phyloP scores from a whole-genome alignment of 805 yeast genomes.

The Pichia thaimueangensis region DNA sequence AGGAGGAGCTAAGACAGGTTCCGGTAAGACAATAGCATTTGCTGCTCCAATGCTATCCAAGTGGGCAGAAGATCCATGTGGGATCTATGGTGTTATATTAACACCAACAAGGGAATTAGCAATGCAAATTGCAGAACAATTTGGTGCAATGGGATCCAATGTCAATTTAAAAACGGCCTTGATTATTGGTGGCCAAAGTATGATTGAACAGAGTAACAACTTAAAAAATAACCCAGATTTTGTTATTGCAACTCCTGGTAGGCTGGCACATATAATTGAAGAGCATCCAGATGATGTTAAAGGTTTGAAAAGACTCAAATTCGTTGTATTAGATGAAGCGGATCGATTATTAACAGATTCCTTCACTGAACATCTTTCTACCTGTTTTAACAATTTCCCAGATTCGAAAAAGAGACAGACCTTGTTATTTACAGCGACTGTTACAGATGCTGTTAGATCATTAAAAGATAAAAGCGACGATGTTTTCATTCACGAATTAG shows the following conservation, averaged over 20 bases:
- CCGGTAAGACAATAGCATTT: conserved; percentile 96
- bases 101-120: conserved; percentile 96
- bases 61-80: conserved; percentile 95
- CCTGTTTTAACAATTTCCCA: conserved; percentile 70
- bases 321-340: conserved; percentile 90
- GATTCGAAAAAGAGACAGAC: conserved; percentile 73
- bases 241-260: conserved; percentile 94
- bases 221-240: conserved; percentile 85
- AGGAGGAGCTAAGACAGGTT: conserved; percentile 98
- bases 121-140: conserved; percentile 94
- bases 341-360: conserved; percentile 83
- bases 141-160: conserved; percentile 82
- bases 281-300: conserved; percentile 84
- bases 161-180: conserved; percentile 81
- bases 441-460: conserved; percentile 84
- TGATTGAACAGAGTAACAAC: conserved; percentile 79
- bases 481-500: conserved; percentile 69
- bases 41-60: conserved; percentile 94
- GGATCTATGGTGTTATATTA: conserved; percentile 79
- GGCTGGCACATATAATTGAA: conserved; percentile 81
- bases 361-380: conserved; percentile 70
- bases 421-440: conserved; percentile 88
- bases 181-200: conserved; percentile 92
- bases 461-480: conserved; percentile 59
- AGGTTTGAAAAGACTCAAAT: conserved; percentile 74